Base-by-base conservation (phyloP, 208 protist genomes). In the Trypanosoma congolense region DNA sequence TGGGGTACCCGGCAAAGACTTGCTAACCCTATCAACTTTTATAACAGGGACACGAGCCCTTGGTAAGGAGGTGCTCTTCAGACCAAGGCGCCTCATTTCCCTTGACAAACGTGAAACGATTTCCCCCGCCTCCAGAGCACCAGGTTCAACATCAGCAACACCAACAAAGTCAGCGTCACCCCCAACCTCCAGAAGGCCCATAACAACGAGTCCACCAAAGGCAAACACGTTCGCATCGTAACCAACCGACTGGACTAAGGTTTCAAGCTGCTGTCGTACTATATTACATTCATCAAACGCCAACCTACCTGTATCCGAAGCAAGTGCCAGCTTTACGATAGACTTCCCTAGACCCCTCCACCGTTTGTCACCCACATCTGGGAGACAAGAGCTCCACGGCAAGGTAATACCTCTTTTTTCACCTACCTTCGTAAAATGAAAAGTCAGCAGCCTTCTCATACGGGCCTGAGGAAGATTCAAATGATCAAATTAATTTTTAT, bases 131-230 rank as follows among this genome's bases (percentile, higher is more conserved):
- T 95, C 85, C 18, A 79, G 77, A 70, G 85, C 68, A 18, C 73
- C 75, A 42, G 89, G 85, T 56, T 95, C 85, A 30, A 93, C 66
- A 55, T 95, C 89, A 14, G 75, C 61, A 44, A 95, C 83, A 16
- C 80, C 84, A 16, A 90, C 83, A 76, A 95, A 93, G 65, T 95
- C 89, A 10, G 87, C 77, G 48, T 95, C 89, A 18, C 89, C 89
- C 30, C 83, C 84, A 28, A 87, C 83, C 41, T 95, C 85, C 18
- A 92, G 64, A 16, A 95, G 44, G 2, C 81, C 75, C 6, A 90
- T 61, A 12, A 77, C 87, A 4, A 84, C 75, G 16, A 95, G 65
- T 26, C 89, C 89, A 26, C 89, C 89, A 71, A 95, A 95, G 45
- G 90, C 85, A 57, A 76, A 93, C 9, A 95, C 76, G 47, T 74